phyloP scores from a whole-genome alignment of 768 basidiomycete species.

The Mycena pura region DNA sequence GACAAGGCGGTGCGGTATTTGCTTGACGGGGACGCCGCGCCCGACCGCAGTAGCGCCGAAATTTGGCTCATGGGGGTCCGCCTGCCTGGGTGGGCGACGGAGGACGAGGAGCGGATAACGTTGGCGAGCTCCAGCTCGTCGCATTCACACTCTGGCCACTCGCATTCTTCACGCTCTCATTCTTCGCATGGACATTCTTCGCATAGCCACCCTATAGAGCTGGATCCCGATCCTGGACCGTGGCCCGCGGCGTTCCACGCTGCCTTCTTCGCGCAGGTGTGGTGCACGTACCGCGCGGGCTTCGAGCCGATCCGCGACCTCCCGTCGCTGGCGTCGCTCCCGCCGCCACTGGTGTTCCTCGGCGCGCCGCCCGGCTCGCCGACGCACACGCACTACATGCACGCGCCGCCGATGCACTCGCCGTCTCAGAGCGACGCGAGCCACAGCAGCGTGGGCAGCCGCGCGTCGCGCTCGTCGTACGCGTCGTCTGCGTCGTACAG shows the following conservation, averaged over 20 bases:
- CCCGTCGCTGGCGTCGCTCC: too few species aligned
- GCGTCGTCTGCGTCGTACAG: too few species aligned
- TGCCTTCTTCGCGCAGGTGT: slow-evolving; percentile 76
- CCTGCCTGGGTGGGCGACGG: slow-evolving; percentile 40
- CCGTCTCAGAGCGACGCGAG: too few species aligned
- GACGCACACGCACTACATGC: too few species aligned
- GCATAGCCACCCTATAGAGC: too few species aligned
- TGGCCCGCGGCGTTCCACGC: slow-evolving; percentile 72
- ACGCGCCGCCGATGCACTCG: too few species aligned
- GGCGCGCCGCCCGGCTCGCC: too few species aligned
- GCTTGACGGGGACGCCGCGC: slow-evolving; percentile 72
- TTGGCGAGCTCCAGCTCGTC: neutral
- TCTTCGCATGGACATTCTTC: too few species aligned
- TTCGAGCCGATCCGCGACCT: slow-evolving; percentile 72
- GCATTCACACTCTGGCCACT: neutral
- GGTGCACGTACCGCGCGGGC: slow-evolving; percentile 77
- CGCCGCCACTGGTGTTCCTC: too few species aligned
- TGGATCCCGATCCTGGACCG: slow-evolving; percentile 12
- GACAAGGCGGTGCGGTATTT: slow-evolving; percentile 73
- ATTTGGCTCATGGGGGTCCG: slow-evolving; percentile 73
- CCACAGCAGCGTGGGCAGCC: too few species aligned
- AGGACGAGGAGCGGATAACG: slow-evolving; percentile 17
- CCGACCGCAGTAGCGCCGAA: slow-evolving; percentile 67
- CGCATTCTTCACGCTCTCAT: too few species aligned
- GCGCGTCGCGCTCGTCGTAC: too few species aligned